Evolutionary conservation across 1,284 basidiomycete genomes (phyloP), one percentile per base, ranked within the genome.

Genomic region (Athelia sp.): DNA sequence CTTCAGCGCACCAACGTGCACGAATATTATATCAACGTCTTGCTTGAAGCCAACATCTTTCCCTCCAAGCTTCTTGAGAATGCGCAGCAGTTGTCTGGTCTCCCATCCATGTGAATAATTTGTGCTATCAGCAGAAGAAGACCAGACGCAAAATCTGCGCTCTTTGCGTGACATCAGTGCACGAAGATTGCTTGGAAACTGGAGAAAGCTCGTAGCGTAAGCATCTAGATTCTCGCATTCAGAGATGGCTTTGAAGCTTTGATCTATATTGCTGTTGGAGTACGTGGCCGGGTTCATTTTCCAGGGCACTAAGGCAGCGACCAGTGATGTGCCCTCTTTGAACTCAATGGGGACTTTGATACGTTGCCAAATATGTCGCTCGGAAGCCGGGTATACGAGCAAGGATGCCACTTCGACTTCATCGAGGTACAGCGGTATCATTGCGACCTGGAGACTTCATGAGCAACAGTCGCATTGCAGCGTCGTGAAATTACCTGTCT

Each of bases 1-100:
- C 35, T 58, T 59, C 48, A 87, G 56, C 9, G 81, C 71, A 18
- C 76, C 76, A n/a, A 80, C 73, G 60, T 87, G 83, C 19, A 87
- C 70, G 53, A 89, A 89, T 6, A 87, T 58, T 29, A 79, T 63
- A 19, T 77, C 63, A 23, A 69, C 65, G 45, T 44, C 43, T 18
- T 6, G 4, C 15, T 44, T 44, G 52, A 65, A 50, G 9, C 68
- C 68, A 18, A 69, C 68, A 55, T 67, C 57, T 32, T 58, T 52
- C 18, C 72, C 73, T 13, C 65, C 60, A 52, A 68, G 74, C 48
- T 69, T 63, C 17, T 71, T 61, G 50, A 87, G 59, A 22, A 86
- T 64, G 8, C 56, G 56, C 18, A 62, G 58, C 14, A 87, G 71
- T 24, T 71, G 56, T 2, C 50, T 43, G 3, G 77, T 81, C 56